phyloP scores from a whole-genome alignment of 129 eudicot genomes.

The Mikania micrantha region DNA sequence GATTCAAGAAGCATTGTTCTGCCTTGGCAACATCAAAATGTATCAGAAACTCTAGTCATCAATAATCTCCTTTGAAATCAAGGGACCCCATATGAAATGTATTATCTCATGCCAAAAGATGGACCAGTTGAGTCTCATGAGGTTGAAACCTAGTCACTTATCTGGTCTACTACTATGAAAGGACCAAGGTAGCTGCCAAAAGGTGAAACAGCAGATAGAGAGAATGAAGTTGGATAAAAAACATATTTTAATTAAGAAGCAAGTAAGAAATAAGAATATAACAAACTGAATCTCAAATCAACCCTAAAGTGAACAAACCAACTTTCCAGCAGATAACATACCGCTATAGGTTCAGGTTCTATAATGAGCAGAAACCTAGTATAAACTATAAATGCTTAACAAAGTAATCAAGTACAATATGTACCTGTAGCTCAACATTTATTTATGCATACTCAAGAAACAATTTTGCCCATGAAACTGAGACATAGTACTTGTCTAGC shows the following conservation, averaged over 20 bases:
- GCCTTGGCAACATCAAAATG: neutral
- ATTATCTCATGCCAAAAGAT: constrained; percentile 8
- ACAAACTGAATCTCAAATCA: constrained; percentile 6
- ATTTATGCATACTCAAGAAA: constrained; percentile 11
- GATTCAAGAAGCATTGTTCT: neutral
- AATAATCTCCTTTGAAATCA: neutral
- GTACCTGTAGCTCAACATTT: constrained; percentile 7
- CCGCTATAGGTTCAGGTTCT: constrained; percentile 6
- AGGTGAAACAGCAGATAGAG: neutral
- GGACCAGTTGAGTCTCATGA: neutral
- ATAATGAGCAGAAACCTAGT: constrained; percentile 1
- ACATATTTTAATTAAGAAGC: neutral
- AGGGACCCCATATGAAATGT: neutral
- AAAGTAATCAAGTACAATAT: neutral
- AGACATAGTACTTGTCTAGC: constrained; percentile 19
- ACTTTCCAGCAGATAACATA: constrained; percentile 12
- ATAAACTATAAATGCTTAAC: neutral
- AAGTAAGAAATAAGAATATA: neutral
- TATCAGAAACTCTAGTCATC: constrained; percentile 2
- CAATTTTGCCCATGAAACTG: constrained; percentile 24
- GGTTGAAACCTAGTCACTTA: neutral
- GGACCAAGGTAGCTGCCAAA: constrained; percentile 19
- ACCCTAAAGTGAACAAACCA: constrained; percentile 10
- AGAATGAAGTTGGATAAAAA: neutral
- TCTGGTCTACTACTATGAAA: neutral